A percentile compares a stretch with the other conserved stretches of the same genome.
phyloP scores from a whole-genome alignment of 2,329 filamentous ascomycete species.

The Leptographium galeiforme region DNA sequence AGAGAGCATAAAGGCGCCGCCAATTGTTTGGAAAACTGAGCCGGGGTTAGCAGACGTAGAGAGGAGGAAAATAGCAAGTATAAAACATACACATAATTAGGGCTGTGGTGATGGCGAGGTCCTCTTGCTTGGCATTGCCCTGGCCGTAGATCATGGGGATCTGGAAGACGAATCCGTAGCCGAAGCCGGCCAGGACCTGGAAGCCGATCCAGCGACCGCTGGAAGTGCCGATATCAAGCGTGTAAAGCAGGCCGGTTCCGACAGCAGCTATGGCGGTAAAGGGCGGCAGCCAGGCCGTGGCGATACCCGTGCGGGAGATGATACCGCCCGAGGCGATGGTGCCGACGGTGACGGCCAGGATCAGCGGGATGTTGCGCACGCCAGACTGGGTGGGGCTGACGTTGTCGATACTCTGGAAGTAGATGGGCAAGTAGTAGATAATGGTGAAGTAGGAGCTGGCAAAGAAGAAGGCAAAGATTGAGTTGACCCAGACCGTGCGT shows the following conservation, averaged over 20 bases:
- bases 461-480: conserved; percentile 27
- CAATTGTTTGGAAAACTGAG: conserved; percentile 28
- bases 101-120: conserved; percentile 25
- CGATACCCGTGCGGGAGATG: conserved; percentile 19
- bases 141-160: conserved; percentile 28
- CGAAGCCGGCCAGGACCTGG: conserved; percentile 32
- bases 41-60: not conserved
- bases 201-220: conserved; percentile 31
- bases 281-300: conserved; percentile 22
- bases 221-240: conserved; percentile 19
- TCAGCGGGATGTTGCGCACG: conserved; percentile 26
- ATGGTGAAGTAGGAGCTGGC: conserved; percentile 29
- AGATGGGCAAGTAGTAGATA: conserved; percentile 33
- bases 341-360: conserved; percentile 23
- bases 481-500: conserved; percentile 28
- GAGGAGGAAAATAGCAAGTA: not conserved
- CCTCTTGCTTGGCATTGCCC: conserved; percentile 16
- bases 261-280: conserved; percentile 23
- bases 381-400: conserved; percentile 23
- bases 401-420: conserved; percentile 35
- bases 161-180: conserved; percentile 30
- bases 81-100: conserved; percentile 18
- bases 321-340: conserved; percentile 20
- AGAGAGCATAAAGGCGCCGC: conserved; percentile 33
- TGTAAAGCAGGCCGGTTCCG: conserved; percentile 24